Base-by-base conservation (phyloP, 2,329 filamentous ascomycete species). In the Paecilomyces niveus region DNA sequence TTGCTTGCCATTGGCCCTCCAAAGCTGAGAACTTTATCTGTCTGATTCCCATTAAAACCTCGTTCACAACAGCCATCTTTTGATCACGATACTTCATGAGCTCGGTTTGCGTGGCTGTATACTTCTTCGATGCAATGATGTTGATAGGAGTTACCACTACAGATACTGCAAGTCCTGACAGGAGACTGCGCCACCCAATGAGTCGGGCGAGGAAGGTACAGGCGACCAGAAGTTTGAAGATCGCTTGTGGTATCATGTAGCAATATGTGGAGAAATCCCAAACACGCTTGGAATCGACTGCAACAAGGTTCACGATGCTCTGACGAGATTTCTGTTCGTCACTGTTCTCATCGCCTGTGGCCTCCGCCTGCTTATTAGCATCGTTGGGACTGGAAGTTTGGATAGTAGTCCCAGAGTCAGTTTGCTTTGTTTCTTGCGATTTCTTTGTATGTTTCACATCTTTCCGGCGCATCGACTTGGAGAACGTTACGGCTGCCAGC, bases 11-110 rank as follows among this genome's bases (percentile, higher is more conserved):
- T 64, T 89, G 84, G 21, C 78, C 75, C 70, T 93, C 90, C 1
- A 91, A 74, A 0, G 89, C 89, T 0, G 89, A 89, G 65, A 93
- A 92, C 67, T 94, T 94, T 75, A 94, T 90, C 71, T 94, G 90
- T 1, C 89, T 84, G 62, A 93, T 92, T 7, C 89, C 89, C 64
- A 89, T 83, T 1, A 94, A 75, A 0, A 87, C 88, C 71, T 94
- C 89, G 1, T 89, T 89, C 31, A 94, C 82, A 13, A 92, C 82
- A 0, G 83, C 86, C 74, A 92, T 81, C 72, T 92, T 93, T 57
- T 85, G 80, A 70, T 93, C 90, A 52, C 89, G 81, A 29, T 86
- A 80, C 68, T 88, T 89, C 89, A 92, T 92, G 54, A 93, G 72
- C 54, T 80, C 76, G 57, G 88, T 86, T 66, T 91, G 87, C 3